Evolutionary conservation across 163 green algal genomes (phyloP), one percentile per base, ranked within the genome.

Genomic region (Scenedesmus sp.): DNA sequence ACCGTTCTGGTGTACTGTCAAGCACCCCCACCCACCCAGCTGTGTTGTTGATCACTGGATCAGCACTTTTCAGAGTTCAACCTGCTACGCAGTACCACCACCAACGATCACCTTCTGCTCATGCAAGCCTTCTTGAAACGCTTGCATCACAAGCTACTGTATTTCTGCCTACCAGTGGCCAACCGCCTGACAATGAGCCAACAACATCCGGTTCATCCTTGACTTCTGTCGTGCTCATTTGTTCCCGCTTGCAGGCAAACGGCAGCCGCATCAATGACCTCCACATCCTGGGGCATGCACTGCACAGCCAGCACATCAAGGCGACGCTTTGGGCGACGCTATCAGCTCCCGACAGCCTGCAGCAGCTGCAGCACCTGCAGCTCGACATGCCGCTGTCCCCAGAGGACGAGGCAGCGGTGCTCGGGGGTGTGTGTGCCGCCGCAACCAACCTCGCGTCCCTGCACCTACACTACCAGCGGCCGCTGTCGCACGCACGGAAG

Each of bases 301-400:
- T 76, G 65, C 65, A 76, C 65, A 76, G 65, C 40, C 65, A 76
- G 65, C 65, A 37, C 26, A 44, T 44, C 22, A 85, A 85, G 42
- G 24, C 79, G 68, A 24, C 79, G 37, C 49, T 85, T 4, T 85
- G 79, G 79, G 42, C 79, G 40, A 24, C 79, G 33, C 42, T 85
- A 6, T 65, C 79, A 20, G 49, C 46, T 9, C 42, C 79, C 30
- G 37, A 24, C 43, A 43, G 40, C 43, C n/a, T 59, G 26, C 43
- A 85, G 79, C 79, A 51, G 16, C 49, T 85, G 42, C 49, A 37
- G 42, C 46, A 51, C 43, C 42, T 85, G 79, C 79, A 85, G 44
- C 79, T 85, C 2, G 44, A 85, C 43, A 85, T 85, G 79, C 40
- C 42, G 42, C 49, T 85, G 13, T 56, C 79, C 30, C 43, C 43